These are phyloP conservation scores for Hyaloscypha finlandica DNA, from an alignment of 495 filamentous ascomycete genomes.

Conservation along the genomic window DNA sequence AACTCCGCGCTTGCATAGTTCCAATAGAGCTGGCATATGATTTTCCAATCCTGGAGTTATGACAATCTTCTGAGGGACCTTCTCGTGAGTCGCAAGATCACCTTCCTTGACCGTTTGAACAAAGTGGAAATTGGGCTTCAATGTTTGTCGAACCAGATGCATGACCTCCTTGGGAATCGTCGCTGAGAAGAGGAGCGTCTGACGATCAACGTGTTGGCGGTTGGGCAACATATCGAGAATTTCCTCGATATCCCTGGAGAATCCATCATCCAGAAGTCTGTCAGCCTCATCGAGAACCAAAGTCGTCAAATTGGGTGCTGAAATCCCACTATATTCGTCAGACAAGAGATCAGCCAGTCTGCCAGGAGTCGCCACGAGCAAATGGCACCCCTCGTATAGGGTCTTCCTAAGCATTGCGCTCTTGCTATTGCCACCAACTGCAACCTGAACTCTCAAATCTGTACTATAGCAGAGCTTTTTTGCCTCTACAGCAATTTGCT, in stretches of 20 bases:
- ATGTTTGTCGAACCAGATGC: constrained; percentile 61
- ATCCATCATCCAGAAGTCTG: constrained; percentile 86
- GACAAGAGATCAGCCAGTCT: constrained; percentile 82
- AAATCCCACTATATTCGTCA: constrained; percentile 64
- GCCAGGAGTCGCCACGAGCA: constrained; percentile 89
- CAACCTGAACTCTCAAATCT: constrained; percentile 75
- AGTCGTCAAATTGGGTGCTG: constrained; percentile 70
- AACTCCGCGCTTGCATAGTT: constrained; percentile 65
- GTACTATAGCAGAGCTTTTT: constrained; percentile 66
- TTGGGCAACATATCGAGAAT: constrained; percentile 71
- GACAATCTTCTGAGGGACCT: constrained; percentile 76
- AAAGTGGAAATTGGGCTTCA: constrained; percentile 77
- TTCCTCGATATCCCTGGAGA: constrained; percentile 70
- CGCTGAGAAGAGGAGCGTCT: constrained; percentile 93
- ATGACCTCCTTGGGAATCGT: constrained; percentile 87
- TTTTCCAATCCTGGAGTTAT: constrained; percentile 70
- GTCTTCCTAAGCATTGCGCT: constrained; percentile 58
- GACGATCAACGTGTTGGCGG: constrained; percentile 60
- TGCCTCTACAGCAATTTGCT: constrained; percentile 90
- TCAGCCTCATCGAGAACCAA: constrained; percentile 95
- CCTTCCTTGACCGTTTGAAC: constrained; percentile 79
- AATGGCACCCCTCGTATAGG: constrained; percentile 75
- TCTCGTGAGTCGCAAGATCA: constrained; percentile 81
- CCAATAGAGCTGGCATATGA: constrained; percentile 70
- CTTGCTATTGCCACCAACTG: constrained; percentile 89